A percentile compares a stretch with the other conserved stretches of the same genome.
These are phyloP conservation scores for Rhizopogon vesiculosus DNA, from an alignment of 768 basidiomycete species.

Conservation along the genomic window DNA sequence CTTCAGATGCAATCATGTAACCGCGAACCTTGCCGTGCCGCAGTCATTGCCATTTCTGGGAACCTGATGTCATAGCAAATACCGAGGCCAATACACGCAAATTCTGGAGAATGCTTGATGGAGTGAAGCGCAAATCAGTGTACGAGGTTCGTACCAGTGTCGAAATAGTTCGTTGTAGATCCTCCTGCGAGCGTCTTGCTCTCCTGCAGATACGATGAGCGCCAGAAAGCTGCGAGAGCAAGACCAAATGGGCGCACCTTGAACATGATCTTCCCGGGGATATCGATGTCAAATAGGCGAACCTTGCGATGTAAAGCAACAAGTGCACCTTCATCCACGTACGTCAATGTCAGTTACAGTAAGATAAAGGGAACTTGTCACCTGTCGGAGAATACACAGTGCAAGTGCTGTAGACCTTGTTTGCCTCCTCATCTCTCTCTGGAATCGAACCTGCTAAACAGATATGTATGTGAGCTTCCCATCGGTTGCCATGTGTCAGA, in stretches of 20 bases:
- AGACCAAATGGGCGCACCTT: conserved; percentile 43
- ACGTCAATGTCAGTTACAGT: not conserved
- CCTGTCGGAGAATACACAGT: conserved; percentile 86
- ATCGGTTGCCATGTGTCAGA: not conserved
- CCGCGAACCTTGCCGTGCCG: conserved; percentile 74
- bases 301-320: conserved; percentile 90
- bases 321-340: conserved; percentile 58
- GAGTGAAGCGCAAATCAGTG: not conserved
- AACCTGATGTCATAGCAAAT: conserved; percentile 97
- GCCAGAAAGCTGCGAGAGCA: not conserved
- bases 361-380: conserved; percentile 13
- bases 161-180: conserved; percentile 67
- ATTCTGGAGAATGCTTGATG: conserved; percentile 47
- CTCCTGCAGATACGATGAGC: conserved; percentile 48
- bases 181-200: conserved; percentile 86
- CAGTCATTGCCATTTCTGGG: conserved; percentile 89
- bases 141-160: conserved; percentile 60
- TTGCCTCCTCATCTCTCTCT: conserved; percentile 59
- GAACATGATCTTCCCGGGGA: conserved; percentile 90
- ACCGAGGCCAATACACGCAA: conserved; percentile 91
- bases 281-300: conserved; percentile 97
- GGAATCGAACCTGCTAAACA: conserved; percentile 78
- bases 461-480: not conserved
- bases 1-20: not conserved
- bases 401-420: conserved; percentile 87